phyloP scores from a whole-genome alignment of 176 grass and related monocot species.

The Aegilops sharonensis region DNA sequence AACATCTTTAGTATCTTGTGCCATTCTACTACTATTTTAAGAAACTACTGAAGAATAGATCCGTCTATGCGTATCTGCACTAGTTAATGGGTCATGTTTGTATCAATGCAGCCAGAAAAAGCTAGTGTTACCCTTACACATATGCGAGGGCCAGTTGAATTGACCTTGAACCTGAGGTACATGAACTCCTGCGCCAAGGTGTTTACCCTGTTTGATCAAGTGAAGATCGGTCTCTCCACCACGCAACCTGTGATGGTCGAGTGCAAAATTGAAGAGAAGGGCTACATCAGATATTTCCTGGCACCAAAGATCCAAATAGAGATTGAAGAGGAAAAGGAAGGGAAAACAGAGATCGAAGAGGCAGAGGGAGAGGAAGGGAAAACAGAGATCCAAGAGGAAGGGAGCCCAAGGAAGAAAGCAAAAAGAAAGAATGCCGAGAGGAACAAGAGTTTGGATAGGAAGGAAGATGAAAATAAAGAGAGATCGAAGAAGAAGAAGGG shows the following conservation, averaged over 20 bases:
- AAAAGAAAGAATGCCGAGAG: no score
- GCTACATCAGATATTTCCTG: neutral
- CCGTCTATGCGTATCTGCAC: neutral
- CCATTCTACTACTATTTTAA: constrained; percentile 23
- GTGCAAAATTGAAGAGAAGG: neutral
- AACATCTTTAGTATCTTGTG: constrained; percentile 16
- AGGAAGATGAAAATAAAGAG: no score
- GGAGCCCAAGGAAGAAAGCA: no score
- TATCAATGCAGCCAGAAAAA: neutral
- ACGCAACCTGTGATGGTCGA: neutral
- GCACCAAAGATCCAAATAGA: no score
- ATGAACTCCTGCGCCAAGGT: neutral
- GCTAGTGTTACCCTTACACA: neutral
- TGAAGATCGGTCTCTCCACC: neutral
- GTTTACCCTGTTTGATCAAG: neutral
- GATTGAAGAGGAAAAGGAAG: neutral
- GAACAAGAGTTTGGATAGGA: no score
- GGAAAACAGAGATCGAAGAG: no score
- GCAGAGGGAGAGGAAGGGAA: no score
- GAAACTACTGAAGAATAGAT: neutral
- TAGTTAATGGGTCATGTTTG: neutral
- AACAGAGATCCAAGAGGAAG: no score
- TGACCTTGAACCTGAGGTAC: neutral
- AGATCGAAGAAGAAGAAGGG: no score
- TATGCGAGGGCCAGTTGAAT: neutral